Percentiles rank a stretch among this genome's conserved stretches.
Evolutionary conservation across 2,329 filamentous ascomycete genomes (phyloP).

Genomic region (Paecilomyces sp.): DNA sequence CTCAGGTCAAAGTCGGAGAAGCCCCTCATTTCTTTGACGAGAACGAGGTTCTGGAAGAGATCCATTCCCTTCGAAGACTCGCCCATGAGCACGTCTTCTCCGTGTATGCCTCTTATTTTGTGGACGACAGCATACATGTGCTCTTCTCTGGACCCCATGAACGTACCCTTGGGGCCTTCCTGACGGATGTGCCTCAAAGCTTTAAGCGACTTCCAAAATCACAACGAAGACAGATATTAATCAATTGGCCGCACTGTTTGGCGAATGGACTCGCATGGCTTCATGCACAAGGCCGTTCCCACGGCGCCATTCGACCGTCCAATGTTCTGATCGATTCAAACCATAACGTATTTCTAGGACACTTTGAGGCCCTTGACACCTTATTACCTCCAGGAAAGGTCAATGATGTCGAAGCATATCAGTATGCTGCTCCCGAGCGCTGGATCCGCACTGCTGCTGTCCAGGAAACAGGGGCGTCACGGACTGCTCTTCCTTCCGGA

Average conservation of each 20-base stretch:
- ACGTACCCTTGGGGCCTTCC: constrained; percentile 34
- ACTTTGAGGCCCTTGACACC: constrained; percentile 49
- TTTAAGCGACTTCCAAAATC: constrained; percentile 37
- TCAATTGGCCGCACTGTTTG: constrained; percentile 45
- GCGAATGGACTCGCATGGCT: constrained; percentile 50
- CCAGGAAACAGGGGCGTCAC: constrained; percentile 23
- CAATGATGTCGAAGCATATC: constrained; percentile 51
- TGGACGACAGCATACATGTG: constrained; percentile 35
- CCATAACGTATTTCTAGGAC: constrained; percentile 51
- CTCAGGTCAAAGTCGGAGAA: constrained; percentile 29
- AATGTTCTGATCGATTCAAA: constrained; percentile 53
- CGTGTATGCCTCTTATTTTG: constrained; percentile 38
- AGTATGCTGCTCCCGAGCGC: constrained; percentile 53
- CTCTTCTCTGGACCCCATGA: constrained; percentile 37
- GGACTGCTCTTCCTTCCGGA: constrained; percentile 31
- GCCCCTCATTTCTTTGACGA: constrained; percentile 31
- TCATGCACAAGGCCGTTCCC: constrained; percentile 48
- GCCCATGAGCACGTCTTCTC: constrained; percentile 39
- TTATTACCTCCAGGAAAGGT: constrained; percentile 47
- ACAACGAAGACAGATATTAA: constrained; percentile 32
- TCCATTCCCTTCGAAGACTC: constrained; percentile 29
- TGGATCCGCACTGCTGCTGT: constrained; percentile 34
- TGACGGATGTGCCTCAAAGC: constrained; percentile 32
- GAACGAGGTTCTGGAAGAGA: constrained; percentile 33
- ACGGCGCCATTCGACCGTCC: constrained; percentile 52